Conservation (phyloP, 1,284 basidiomycete genomes). For the Ustilago xerochloae region DNA sequence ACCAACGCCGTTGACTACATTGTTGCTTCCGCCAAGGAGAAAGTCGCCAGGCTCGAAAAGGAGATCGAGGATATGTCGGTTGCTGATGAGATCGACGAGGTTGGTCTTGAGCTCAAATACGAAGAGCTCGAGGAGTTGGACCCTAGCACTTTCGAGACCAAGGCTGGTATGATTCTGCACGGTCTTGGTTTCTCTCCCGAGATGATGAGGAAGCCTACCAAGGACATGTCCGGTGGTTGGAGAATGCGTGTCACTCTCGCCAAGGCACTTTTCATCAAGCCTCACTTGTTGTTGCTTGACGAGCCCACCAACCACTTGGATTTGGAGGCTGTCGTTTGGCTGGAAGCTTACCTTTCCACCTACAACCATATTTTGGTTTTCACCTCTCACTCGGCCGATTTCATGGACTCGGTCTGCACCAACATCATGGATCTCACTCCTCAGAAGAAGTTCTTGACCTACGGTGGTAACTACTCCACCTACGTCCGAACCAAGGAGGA, state of each 20-base stretch:
- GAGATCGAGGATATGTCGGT: constrained; percentile 92
- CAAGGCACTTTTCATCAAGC: constrained; percentile 94
- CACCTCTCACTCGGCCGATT: constrained; percentile 96
- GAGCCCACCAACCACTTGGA: constrained; percentile 82
- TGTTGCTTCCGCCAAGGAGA: constrained; percentile 88
- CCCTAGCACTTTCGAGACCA: constrained; percentile 92
- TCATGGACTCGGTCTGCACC: constrained; percentile 88
- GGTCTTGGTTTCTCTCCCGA: constrained; percentile 90
- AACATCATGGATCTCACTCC: constrained; percentile 96
- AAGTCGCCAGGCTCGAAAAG: constrained; percentile 94
- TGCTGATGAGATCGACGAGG: constrained; percentile 88
- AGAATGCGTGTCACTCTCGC: constrained; percentile 98
- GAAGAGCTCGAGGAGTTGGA: constrained; percentile 98
- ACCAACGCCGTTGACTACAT: constrained; percentile 97
- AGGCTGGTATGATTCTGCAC: constrained; percentile 93
- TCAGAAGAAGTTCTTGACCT: constrained; percentile 85
- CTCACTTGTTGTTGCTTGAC: constrained; percentile 90
- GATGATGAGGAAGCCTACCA: constrained; percentile 97
- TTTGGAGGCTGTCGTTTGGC: constrained; percentile 96
- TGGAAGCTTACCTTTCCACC: constrained; percentile 95
- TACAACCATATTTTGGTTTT: constrained; percentile 96
- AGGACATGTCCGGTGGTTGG: constrained; percentile 99
- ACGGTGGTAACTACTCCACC: constrained; percentile 95
- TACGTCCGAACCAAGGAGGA: constrained; percentile 95
- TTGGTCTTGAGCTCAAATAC: constrained; percentile 86